Evolutionary conservation across 306 rosid species (phyloP), one percentile per base, ranked within the genome.

Genomic region (Rosa rugosa): DNA sequence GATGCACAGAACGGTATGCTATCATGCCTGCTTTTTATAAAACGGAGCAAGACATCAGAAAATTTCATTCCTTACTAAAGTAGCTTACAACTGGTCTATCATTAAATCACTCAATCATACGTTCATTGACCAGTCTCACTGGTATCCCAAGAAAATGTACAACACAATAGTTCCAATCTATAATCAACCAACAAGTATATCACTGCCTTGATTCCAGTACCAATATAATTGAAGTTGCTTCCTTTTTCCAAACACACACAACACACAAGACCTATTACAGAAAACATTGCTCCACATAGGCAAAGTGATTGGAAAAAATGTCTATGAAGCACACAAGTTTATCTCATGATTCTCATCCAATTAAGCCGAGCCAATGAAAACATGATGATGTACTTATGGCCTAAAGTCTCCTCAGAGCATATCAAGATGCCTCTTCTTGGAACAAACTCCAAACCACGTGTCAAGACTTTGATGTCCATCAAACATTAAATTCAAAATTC

Each of bases 401-500:
- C 27, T 46, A 22, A 22, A 60, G 47, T 76, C 23, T 34, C 69
- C 53, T 82, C 44, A 79, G 54, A 47, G 36, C 36, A 75, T 68
- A 81, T 66, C 62, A 68, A 69, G 53, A 40, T 74, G 73, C 60
- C 72, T 76, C 72, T 47, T 72, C 49, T 36, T 56, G 72, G 67
- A 69, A 57, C 73, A 80, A 53, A 54, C 46, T 57, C 50, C 69
- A 70, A 31, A 76, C 57, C 72, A 49, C 74, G 71, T 59, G 56
- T 53, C 80, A 76, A 76, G 47, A 76, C 78, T 75, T 76, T 42
- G 10, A 42, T 50, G 60, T 79, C 75, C 79, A 59, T 31, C 81
- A 75, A 81, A 73, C 68, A 79, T 77, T 72, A 27, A 81, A 83
- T 66, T 78, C 57, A 50, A 72, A 83, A 54, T 77, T 31, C 36